These are phyloP conservation scores for Phytopythium litorale DNA, from an alignment of 352 stramenopile genomes.

Conservation along the genomic window DNA sequence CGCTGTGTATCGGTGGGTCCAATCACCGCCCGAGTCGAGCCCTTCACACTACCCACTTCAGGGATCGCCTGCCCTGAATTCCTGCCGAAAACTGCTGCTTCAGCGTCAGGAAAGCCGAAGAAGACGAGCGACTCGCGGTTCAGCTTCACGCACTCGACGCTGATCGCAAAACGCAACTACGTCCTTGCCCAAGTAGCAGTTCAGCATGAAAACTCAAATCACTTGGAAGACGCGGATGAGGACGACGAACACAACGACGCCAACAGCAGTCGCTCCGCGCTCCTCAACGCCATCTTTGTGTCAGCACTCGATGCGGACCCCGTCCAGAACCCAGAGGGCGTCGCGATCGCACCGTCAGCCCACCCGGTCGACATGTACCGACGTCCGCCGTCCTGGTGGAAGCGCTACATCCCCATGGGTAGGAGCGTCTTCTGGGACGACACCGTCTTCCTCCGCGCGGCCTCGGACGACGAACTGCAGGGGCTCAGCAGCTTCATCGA, in stretches of 20 bases:
- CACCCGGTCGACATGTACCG: conserved; percentile 38
- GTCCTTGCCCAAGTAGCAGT: conserved; percentile 32
- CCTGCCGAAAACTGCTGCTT: background rate
- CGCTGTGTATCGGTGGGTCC: conserved; percentile 61
- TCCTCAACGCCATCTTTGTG: conserved; percentile 45
- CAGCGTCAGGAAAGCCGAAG: background rate
- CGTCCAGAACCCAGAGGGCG: background rate
- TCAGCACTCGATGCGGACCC: background rate
- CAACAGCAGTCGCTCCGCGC: conserved; percentile 18
- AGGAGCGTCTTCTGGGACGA: conserved; percentile 70
- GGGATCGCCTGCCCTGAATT: conserved; percentile 57
- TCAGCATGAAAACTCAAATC: conserved; percentile 12
- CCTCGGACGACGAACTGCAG: conserved; percentile 49
- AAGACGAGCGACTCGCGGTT: conserved; percentile 44
- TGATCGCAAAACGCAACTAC: conserved; percentile 58
- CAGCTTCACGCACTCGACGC: conserved; percentile 38
- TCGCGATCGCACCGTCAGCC: conserved; percentile 22
- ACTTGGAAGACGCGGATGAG: background rate
- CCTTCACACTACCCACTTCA: conserved; percentile 29
- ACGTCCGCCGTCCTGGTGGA: conserved; percentile 56
- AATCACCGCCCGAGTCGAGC: conserved; percentile 44
- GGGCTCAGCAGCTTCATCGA: conserved; percentile 40
- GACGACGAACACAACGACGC: background rate
- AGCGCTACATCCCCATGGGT: conserved; percentile 54
- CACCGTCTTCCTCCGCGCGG: conserved; percentile 43